Percentiles rank a stretch among this genome's conserved stretches.
Conservation (phyloP, 495 filamentous ascomycete species). For the Tuber aestivum region DNA sequence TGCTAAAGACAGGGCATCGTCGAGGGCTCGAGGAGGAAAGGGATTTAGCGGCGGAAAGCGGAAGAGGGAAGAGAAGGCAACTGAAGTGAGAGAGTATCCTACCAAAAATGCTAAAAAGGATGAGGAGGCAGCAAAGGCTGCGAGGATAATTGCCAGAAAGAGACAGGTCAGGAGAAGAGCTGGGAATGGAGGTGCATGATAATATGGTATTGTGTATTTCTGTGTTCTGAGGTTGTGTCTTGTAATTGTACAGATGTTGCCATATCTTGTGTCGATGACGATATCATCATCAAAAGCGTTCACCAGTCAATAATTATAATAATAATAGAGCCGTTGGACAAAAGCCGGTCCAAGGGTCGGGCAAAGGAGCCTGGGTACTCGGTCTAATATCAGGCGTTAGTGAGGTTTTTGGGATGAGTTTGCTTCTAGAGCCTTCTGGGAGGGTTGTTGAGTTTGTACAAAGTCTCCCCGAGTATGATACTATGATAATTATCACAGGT, state of each 20-base stretch:
- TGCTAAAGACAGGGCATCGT: conserved; percentile 25
- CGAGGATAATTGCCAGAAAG: conserved; percentile 37
- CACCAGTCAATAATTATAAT: not conserved
- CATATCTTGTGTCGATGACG: not conserved
- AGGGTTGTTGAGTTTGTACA: not conserved
- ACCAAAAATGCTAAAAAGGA: conserved; percentile 16
- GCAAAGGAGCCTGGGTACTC: not conserved
- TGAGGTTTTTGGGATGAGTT: not conserved
- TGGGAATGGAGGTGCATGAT: conserved; percentile 21
- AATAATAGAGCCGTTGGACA: not conserved
- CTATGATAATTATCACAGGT: too few relatives aligned
- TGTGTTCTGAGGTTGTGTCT: not conserved
- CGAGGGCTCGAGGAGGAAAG: conserved; percentile 15
- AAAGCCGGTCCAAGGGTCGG: not conserved
- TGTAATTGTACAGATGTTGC: not conserved
- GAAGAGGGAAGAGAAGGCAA: conserved; percentile 29
- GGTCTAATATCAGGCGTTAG: not conserved
- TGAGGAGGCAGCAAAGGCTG: conserved; percentile 23
- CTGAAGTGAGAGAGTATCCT: conserved; percentile 4
- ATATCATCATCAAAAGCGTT: not conserved
- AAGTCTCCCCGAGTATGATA: not conserved
- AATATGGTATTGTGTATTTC: not conserved
- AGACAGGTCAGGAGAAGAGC: conserved; percentile 31
- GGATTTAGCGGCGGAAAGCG: conserved; percentile 22
- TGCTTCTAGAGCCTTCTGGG: not conserved